Evolutionary conservation across 2,329 filamentous ascomycete genomes (phyloP), one percentile per base, ranked within the genome.

Genomic region (Botrytis hyacinthi): DNA sequence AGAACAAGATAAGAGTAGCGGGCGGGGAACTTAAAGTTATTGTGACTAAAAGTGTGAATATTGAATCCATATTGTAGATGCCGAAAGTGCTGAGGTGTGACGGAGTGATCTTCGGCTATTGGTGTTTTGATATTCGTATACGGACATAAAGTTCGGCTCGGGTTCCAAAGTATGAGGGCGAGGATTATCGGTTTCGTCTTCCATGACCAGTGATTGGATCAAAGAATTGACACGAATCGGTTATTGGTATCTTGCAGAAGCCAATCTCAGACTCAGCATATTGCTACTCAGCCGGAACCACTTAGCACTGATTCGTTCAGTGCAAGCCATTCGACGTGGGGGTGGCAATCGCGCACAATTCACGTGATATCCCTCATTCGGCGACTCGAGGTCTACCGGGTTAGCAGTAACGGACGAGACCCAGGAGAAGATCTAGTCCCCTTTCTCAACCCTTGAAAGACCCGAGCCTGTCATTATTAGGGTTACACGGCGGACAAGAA

Each of bases 181-280:
- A 26, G 37, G 32, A 42, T 54, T 57, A 29, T 22, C 26, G 46
- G 16, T 22, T 66, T 22, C 32, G 35, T 26, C 35, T 40, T 29
- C 14, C 46, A 40, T 29, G 32, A 20, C 12, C 10, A 9, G 26
- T 26, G 40, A n/a, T 51, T 67, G 32, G 32, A 14, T 18, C 37
- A 63, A 63, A 68, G 9, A 54, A 69, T 51, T 37, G 63, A 16
- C 18, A 37, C 63, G 20, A 48, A 18, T 22, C 18, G 6, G 14
- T 37, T 48, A 48, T 66, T 66, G 62, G 62, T 26, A 66, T 66
- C 37, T 26, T 35, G 63, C 29, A 66, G 63, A 48, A 54, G 66
- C 32, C 26, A 54, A 65, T 51, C n/a, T 22, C n/a, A 26, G 18
- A 57, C 48, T 37, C 37, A 26, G 66, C 48, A 57, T 32, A 57